Base-by-base conservation (phyloP, 176 grass and related monocot genomes). In the Oryza coarctata region DNA sequence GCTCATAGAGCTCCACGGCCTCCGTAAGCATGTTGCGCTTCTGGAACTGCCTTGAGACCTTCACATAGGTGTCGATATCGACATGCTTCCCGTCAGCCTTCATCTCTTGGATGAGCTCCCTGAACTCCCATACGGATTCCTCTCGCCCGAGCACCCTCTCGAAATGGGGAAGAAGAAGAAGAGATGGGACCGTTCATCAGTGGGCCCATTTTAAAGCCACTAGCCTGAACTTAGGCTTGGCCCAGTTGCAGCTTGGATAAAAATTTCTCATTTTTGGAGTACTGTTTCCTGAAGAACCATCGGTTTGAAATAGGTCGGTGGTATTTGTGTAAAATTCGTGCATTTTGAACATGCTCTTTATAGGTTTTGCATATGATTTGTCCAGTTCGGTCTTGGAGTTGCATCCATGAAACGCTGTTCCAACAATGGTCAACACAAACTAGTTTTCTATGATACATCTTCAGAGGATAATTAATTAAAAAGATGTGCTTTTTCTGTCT, bases 21-120 rank as follows among this genome's bases (percentile, higher is more conserved):
- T 93, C 93, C 14, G 61, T 70, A 82, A 93, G 34, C 91, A 98
- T 90, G 34, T 91, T 82, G 2, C 72, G 71, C 70, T 90, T 98
- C 79, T 89, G 84, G 74, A 98, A 93, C 38, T 91, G 91, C 57
- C 90, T 68, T 40, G 76, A 86, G 5, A 95, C 80, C 86, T 98
- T 98, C 18, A 95, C 70, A 25, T 98, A 98, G 23, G 96, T 90
- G 82, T 98, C 96, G 31, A 95, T 95, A 64, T 98, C 92, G 2
- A 98, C 32, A 38, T 93, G 88, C 38, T 86, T 68, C 28, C 84
- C 86, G 33, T 74, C 55, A 10, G 71, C 76, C 75, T 90, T 98
- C 89, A 95, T 95, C 55, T 95, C 88, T 23, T 76, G 65, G 9
- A 95, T 49, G 12, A 93, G 44, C 13, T 72, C 73, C 93, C 96